phyloP scores from a whole-genome alignment of 345 rosid species.

The Brassica juncea region DNA sequence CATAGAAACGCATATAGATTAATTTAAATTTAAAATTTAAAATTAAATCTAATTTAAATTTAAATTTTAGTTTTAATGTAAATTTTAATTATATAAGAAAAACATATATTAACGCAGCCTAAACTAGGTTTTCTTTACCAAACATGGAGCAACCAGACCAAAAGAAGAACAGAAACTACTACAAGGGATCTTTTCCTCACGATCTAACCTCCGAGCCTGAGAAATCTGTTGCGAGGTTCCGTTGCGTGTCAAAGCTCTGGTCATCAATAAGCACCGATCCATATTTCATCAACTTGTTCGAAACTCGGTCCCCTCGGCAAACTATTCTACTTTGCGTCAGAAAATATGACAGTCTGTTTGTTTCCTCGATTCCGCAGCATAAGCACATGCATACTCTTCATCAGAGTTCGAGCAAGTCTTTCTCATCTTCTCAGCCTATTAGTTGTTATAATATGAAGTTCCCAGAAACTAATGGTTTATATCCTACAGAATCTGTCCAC shows the following conservation, averaged over 20 bases:
- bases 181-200: background rate
- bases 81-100: no score
- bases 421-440: background rate
- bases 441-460: background rate
- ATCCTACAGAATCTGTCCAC: background rate
- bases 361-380: background rate
- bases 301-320: background rate
- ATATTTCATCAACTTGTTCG: background rate
- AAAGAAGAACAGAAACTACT: background rate
- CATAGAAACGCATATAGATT: no score
- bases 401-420: background rate
- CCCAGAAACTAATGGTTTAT: background rate
- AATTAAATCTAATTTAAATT: no score
- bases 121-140: background rate
- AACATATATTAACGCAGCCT: background rate
- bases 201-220: slow-evolving; percentile 6
- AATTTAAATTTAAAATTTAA: no score
- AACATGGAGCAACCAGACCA: slow-evolving; percentile 9
- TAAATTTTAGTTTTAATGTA: no score
- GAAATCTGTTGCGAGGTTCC: background rate
- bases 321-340: background rate
- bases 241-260: slow-evolving; percentile 9
- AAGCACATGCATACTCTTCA: background rate
- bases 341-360: background rate
- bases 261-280: background rate